A percentile compares a stretch with the other conserved stretches of the same genome.
Conservation (phyloP, 1,284 basidiomycete species). For the Apiotrichum montevideense region DNA sequence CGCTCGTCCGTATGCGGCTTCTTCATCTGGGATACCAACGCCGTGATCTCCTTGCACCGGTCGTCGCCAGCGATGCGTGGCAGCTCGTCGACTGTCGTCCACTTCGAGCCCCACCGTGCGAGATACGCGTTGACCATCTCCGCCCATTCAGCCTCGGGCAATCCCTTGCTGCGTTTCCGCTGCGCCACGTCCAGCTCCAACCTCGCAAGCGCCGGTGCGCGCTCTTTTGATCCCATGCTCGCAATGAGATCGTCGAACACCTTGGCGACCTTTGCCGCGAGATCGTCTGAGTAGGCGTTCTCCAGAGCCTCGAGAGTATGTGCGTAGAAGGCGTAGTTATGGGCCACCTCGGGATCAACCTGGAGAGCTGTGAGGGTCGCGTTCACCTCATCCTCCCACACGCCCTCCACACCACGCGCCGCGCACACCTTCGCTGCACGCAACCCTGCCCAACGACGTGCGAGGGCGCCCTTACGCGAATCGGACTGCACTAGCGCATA, state of each 20-base stretch:
- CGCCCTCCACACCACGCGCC: constrained; percentile 7
- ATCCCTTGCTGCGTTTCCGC: constrained; percentile 1
- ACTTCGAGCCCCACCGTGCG: constrained; percentile 32
- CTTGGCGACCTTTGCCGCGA: neutral
- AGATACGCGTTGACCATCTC: constrained; percentile 27
- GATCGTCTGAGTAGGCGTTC: neutral
- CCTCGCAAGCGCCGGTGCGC: constrained; percentile 28
- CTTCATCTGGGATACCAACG: constrained; percentile 6
- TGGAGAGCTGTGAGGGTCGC: constrained; percentile 17
- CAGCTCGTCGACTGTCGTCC: constrained; percentile 28
- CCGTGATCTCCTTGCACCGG: neutral
- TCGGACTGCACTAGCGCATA: constrained; percentile 18
- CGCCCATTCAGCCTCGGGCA: constrained; percentile 18
- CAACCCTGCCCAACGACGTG: constrained; percentile 29
- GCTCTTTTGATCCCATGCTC: constrained; percentile 26
- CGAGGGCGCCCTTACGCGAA: constrained; percentile 23
- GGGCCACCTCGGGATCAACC: constrained; percentile 23
- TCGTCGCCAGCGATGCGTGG: constrained; percentile 21
- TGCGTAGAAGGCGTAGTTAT: constrained; percentile 39
- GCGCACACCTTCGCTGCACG: constrained; percentile 20
- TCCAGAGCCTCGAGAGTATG: constrained; percentile 19
- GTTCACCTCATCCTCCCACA: constrained; percentile 27
- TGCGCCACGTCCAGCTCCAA: constrained; percentile 23
- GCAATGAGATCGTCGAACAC: constrained; percentile 19
- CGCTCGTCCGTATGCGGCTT: constrained; percentile 19